These are phyloP conservation scores for Brassica nigra DNA, from an alignment of 345 rosid species.

Conservation along the genomic window DNA sequence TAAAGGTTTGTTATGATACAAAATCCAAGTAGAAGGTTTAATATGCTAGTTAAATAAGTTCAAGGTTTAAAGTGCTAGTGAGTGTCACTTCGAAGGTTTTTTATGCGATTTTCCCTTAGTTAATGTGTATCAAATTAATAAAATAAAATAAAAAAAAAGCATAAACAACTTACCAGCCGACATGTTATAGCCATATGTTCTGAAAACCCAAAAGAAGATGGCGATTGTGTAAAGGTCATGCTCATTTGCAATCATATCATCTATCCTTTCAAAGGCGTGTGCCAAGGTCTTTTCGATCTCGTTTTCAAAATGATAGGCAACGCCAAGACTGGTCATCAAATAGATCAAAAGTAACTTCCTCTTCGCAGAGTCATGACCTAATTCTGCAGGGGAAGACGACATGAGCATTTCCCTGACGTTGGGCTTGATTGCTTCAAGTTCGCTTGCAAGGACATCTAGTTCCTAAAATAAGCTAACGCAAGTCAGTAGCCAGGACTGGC, in stretches of 20 bases:
- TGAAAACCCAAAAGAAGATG: neutral
- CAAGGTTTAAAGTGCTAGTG: no score
- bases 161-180: neutral
- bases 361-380: neutral
- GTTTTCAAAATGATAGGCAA: constrained; percentile 1
- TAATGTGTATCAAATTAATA: neutral
- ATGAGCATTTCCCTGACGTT: neutral
- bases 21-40: no score
- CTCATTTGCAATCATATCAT: neutral
- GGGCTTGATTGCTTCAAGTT: neutral
- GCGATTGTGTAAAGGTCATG: constrained; percentile 7
- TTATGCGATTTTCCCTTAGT: no score
- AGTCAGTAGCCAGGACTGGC: neutral
- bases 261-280: neutral
- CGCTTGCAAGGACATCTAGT: neutral
- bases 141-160: neutral
- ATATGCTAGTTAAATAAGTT: no score
- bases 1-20: no score
- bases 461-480: neutral
- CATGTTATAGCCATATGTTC: neutral
- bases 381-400: neutral
- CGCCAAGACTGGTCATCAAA: constrained; percentile 8
- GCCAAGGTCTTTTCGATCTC: constrained; percentile 1
- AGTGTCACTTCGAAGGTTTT: no score
- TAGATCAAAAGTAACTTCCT: neutral